Evolutionary conservation across 176 grass and related monocot genomes (phyloP), one percentile per base, ranked within the genome.

Genomic region (Dendrocalamus sinicus): DNA sequence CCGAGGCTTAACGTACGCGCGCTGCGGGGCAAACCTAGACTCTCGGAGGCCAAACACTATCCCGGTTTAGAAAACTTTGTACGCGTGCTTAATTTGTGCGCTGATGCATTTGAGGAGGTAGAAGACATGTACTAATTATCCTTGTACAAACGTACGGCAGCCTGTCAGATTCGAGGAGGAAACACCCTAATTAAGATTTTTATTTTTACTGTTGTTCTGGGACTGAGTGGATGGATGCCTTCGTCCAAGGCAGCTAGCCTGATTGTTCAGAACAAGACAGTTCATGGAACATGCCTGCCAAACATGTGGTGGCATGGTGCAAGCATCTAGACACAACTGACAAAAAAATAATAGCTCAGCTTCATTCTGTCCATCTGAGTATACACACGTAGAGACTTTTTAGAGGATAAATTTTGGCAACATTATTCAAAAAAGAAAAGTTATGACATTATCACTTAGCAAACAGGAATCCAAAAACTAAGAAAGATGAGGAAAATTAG

Each of bases 401-500:
- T 16, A 52, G 16, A 52, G 46, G 32, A 32, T 14, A 32, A 19
- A 2, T 20, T 75, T 75, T 53, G 24, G 32, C 50, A 17, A 53
- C 35, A 17, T 35, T 11, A 20, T 35, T 17, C 8, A 35, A 75
- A 75, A 26, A 55, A 44, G 2, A 9, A 68, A 45, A 1, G 39
- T 14, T 45, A 70, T 43, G 61, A 72, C 44, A 43, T 63, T 65
- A 74, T 81, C 57, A 20, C 14, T 54, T 74, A 60, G 60, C 61
- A 67, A 80, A 75, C 50, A 41, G 75, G 70, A 73, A 81, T 24
- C 51, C 50, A 13, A 67, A 80, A 67, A 68, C 59, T 61, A 59
- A 23, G 75, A 89, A 84, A 46, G 58, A 37, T 1, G 70, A 72
- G 77, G 51, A 86, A 79, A 79, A 23, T 13, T 62, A 62, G 60